Percentiles rank a stretch among this genome's conserved stretches.
These are phyloP conservation scores for Glycine tomentella DNA, from an alignment of 306 rosid genomes.

Conservation along the genomic window DNA sequence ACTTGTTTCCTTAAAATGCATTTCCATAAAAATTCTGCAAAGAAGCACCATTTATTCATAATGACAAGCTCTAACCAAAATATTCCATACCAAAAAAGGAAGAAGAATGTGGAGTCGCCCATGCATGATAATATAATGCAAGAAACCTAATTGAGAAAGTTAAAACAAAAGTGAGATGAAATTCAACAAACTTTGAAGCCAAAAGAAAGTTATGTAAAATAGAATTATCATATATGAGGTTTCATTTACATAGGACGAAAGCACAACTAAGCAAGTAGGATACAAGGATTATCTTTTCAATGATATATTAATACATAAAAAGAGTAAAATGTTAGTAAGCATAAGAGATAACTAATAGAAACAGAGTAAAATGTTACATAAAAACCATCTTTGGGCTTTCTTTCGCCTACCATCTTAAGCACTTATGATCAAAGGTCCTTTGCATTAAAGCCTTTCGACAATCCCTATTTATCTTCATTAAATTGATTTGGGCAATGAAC, in stretches of 20 bases:
- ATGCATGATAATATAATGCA: slow-evolving; percentile 32
- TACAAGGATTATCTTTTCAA: neutral
- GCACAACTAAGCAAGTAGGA: slow-evolving; percentile 30
- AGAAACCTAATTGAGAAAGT: slow-evolving; percentile 15
- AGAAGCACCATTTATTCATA: too few relatives aligned
- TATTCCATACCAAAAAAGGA: slow-evolving; percentile 21
- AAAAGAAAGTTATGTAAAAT: slow-evolving; percentile 20
- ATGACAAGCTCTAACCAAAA: slow-evolving; percentile 26
- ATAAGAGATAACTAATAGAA: neutral
- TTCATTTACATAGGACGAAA: slow-evolving; percentile 19
- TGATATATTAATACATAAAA: neutral
- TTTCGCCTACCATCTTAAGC: slow-evolving; percentile 6
- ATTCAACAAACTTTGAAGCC: slow-evolving; percentile 23
- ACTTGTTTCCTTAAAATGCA: slow-evolving; percentile 75
- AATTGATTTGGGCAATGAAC: slow-evolving; percentile 14
- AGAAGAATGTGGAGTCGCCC: slow-evolving; percentile 22
- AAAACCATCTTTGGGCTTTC: slow-evolving; percentile 13
- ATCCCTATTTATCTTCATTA: slow-evolving; percentile 30
- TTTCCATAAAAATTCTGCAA: too few relatives aligned
- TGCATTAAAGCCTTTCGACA: slow-evolving; percentile 1
- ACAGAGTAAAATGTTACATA: neutral
- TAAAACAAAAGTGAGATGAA: slow-evolving; percentile 23
- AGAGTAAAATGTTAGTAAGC: neutral
- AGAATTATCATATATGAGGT: slow-evolving; percentile 1
- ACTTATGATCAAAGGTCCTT: slow-evolving; percentile 20